These are phyloP conservation scores for Thermomyces lanuginosus DNA, from an alignment of 2,329 filamentous ascomycete species.

Conservation along the genomic window DNA sequence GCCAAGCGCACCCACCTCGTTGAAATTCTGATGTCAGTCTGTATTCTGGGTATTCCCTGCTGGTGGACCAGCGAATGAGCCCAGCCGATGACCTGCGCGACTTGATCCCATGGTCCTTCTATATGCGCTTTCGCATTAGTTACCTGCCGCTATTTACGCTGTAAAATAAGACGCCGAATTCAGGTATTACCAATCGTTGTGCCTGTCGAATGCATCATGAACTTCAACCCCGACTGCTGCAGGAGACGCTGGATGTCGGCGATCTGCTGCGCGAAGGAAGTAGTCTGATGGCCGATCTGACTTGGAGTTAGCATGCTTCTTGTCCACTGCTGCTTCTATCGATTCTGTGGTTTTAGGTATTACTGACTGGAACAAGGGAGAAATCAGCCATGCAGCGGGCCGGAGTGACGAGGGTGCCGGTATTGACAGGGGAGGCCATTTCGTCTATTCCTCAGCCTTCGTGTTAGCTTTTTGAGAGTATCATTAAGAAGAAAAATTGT, in stretches of 20 bases:
- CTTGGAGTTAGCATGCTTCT: not conserved
- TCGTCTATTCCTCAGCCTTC: too few relatives aligned
- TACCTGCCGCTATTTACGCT: not conserved
- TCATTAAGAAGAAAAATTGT: too few relatives aligned
- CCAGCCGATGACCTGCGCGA: slow-evolving; percentile 62
- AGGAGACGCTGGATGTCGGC: slow-evolving; percentile 70
- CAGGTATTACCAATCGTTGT: slow-evolving; percentile 57
- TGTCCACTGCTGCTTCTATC: not conserved
- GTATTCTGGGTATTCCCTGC: slow-evolving; percentile 58
- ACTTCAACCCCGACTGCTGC: slow-evolving; percentile 57
- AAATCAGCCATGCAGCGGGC: slow-evolving; percentile 66
- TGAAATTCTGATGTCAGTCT: slow-evolving; percentile 69
- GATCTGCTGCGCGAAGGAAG: slow-evolving; percentile 62
- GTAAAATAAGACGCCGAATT: not conserved
- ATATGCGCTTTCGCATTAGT: slow-evolving; percentile 3
- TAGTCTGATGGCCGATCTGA: slow-evolving; percentile 52
- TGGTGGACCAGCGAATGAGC: slow-evolving; percentile 59
- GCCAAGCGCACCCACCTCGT: slow-evolving; percentile 38
- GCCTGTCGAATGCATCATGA: slow-evolving; percentile 75
- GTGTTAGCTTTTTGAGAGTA: too few relatives aligned
- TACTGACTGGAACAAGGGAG: slow-evolving; percentile 51
- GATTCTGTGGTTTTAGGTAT: not conserved
- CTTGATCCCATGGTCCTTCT: slow-evolving; percentile 81
- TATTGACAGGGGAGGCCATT: slow-evolving; percentile 2
- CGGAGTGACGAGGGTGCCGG: slow-evolving; percentile 37